Base-by-base conservation (phyloP, 2,329 filamentous ascomycete genomes). In the Diaporthe batatas region DNA sequence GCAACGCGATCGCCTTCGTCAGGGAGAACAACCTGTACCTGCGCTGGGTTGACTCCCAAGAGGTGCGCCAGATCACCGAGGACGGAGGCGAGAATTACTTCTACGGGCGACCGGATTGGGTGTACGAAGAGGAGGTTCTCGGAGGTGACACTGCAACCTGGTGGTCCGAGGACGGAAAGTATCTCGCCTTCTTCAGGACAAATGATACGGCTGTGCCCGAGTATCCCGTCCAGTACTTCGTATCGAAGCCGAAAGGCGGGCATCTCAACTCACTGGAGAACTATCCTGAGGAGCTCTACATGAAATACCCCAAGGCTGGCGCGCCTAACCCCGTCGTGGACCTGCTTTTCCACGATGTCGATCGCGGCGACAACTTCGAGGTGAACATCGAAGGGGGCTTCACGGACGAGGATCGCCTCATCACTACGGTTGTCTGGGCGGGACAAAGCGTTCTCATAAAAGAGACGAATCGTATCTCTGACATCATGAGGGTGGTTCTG, bases 231-330 rank as follows among this genome's bases (percentile, higher is more conserved):
- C 93, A 98, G 78, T 99, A 97, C 85, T 99, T 96, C 82, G 85
- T 98, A 74, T 94, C 94, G 32, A 88, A 94, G 55, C 96, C 96
- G 2, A 97, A 94, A 76, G 94, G 94, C 34, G 88, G 90, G 62
- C 76, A 87, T 62, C 91, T 94, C 5, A 81, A 85, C 11, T 95
- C 94, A 25, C 90, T 97, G 76, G 95, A 98, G 80, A 91, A 90
- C 68, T 99, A 99, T 79, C 96, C 96, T 0, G 95, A 98, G 79
- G 91, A 96, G 47, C 90, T 92, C 75, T 86, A 95, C 77, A 97
- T 99, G 89, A 99, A 99, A 82, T 99, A 99, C 79, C 97, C 96
- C 62, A 98, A 98, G 82, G 93, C 96, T 25, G 97, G 96, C 4
- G 92, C 95, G 2, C 95, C 96, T 59, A 99, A 99, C 81, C 96